Evolutionary conservation across 1,284 basidiomycete genomes (phyloP), one percentile per base, ranked within the genome.

Genomic region (Sporisorium graminicola): DNA sequence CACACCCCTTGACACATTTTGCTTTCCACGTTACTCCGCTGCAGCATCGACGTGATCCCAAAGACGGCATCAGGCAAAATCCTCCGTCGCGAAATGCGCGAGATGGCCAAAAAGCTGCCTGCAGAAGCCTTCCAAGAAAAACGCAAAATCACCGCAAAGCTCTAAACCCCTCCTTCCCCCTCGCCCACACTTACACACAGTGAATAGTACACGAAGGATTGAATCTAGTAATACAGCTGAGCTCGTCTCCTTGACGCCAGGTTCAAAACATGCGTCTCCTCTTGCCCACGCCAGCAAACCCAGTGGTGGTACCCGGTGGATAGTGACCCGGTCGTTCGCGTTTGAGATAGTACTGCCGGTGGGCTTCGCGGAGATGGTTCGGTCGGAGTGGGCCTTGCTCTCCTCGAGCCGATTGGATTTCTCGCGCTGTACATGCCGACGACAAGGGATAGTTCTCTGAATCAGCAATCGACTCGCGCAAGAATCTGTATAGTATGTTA

Each of bases 291-390:
- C 82, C 82, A n/a, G 82, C 55, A 12, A 69, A 69, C 5, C 79
- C 79, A 10, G 74, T 68, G 16, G 70, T 70, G 35, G 69, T 58
- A 18, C 80, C 81, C 2, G 82, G 81, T 4, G 82, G 79, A 44
- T 75, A 82, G 50, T 69, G 51, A 13, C 86, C 86, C 6, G 84
- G 82, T 14, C 80, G 70, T 47, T 86, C 94, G 2, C 92, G 91
- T 84, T 94, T 92, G 58, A 90, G 87, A 79, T 93, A 91, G 83
- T 95, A 95, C 79, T 90, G 87, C 50, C 92, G 88, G 81, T 95
- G 94, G 1, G 94, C 94, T 83, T 94, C 93, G 14, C 93, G 91
- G 10, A 95, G 88, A 85, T 95, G 92, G 77, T 94, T 92, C 0
- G 94, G 94, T 2, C 92, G 91, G 27, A 96, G 86, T 0, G 94